Percentiles rank a stretch among this genome's conserved stretches.
phyloP scores from a whole-genome alignment of 225 moss, liverwort and hornwort genomes.

The Polytrichum formosum region DNA sequence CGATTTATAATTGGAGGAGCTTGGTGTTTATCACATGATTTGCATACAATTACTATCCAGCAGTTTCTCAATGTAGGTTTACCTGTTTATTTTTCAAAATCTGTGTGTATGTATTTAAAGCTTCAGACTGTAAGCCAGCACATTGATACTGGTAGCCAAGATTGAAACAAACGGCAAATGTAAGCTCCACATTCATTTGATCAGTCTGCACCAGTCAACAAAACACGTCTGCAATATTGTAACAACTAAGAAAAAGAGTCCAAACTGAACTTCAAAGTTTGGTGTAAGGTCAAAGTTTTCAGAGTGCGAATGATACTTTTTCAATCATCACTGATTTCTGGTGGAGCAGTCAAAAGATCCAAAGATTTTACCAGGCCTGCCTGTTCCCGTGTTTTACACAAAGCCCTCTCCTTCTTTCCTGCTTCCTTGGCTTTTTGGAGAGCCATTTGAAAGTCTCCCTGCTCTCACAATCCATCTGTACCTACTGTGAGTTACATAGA shows the following conservation, averaged over 20 bases:
- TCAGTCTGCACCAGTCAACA: neutral
- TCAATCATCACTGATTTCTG: too few relatives aligned
- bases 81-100: slow-evolving; percentile 82
- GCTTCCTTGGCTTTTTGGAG: slow-evolving; percentile 88
- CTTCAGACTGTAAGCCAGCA: slow-evolving; percentile 75
- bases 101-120: slow-evolving; percentile 81
- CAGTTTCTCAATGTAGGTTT: too few relatives aligned
- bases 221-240: neutral
- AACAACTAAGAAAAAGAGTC: neutral
- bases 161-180: slow-evolving; percentile 93
- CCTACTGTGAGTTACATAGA: slow-evolving; percentile 22
- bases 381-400: slow-evolving; percentile 70
- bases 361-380: slow-evolving; percentile 59
- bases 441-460: slow-evolving; percentile 75
- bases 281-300: too few relatives aligned
- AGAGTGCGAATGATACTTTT: too few relatives aligned
- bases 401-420: slow-evolving; percentile 69
- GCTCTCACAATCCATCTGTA: slow-evolving; percentile 43
- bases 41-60: neutral
- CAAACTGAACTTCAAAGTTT: too few relatives aligned
- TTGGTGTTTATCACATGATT: too few relatives aligned
- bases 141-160: slow-evolving; percentile 85
- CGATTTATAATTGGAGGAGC: too few relatives aligned
- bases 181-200: slow-evolving; percentile 78
- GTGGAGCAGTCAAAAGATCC: neutral